Conservation (phyloP, 2,329 filamentous ascomycete species). For the Lasiodiplodia gonubiensis region DNA sequence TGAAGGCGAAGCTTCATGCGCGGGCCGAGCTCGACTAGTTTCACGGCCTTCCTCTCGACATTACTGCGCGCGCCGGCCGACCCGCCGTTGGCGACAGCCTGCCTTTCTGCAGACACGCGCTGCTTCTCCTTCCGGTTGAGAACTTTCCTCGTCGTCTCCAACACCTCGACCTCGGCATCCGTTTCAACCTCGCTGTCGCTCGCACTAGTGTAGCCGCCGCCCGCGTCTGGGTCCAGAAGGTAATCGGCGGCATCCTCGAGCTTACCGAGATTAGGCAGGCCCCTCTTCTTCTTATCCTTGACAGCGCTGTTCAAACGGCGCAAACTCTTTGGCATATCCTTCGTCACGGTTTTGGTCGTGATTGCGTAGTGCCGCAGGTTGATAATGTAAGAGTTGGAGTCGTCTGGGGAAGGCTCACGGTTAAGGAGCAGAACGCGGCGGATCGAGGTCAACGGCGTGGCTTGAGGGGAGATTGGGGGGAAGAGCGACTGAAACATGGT, state of each 20-base stretch:
- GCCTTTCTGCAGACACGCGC: conserved; percentile 46
- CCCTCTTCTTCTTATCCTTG: conserved; percentile 68
- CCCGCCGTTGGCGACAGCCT: conserved; percentile 34
- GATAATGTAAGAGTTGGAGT: conserved; percentile 71
- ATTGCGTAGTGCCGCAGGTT: conserved; percentile 95
- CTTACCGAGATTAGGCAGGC: conserved; percentile 85
- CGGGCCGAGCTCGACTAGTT: conserved; percentile 89
- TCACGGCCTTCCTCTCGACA: conserved; percentile 87
- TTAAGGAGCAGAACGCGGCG: conserved; percentile 89
- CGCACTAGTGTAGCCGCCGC: conserved; percentile 82
- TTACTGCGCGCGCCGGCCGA: conserved; percentile 44
- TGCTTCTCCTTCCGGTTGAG: conserved; percentile 60
- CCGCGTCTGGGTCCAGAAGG: conserved; percentile 78
- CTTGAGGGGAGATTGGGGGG: conserved; percentile 91
- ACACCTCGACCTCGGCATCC: conserved; percentile 91
- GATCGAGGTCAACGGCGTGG: conserved; percentile 89
- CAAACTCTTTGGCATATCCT: conserved; percentile 80
- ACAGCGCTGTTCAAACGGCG: conserved; percentile 85
- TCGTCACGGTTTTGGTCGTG: conserved; percentile 75
- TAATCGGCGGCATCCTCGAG: conserved; percentile 94
- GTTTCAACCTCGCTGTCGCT: conserved; percentile 93
- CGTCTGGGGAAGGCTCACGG: conserved; percentile 63
- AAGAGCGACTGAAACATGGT: conserved; percentile 97
- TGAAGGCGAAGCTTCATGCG: conserved; percentile 86
- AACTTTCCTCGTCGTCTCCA: conserved; percentile 67